Evolutionary conservation across 371 early-diverging fungal genomes (phyloP), one percentile per base, ranked within the genome.

Genomic region (Apophysomyces elegans): DNA sequence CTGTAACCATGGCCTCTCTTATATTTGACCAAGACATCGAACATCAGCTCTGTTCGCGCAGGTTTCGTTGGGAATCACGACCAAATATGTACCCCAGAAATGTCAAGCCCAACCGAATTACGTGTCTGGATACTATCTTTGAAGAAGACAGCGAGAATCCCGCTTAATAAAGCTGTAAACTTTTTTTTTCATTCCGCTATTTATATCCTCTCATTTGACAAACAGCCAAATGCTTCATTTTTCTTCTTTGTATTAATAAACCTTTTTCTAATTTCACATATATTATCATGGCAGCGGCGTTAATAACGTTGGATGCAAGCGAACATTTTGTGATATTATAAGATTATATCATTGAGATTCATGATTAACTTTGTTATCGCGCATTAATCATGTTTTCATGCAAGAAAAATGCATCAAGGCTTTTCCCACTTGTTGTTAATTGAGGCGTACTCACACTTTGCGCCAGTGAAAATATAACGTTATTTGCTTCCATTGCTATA

Each of bases 61-160:
- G n/a, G 7, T 26, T 50, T n/a, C 21, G 54, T 21, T 50, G 54
- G 54, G 54, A 50, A 50, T 50, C 54, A 21, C 54, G 54, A 9
- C 54, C 18, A 50, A 21, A 26, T 21, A n/a, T 21, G 16, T 26
- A 21, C 5, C 9, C 9, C 21, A 50, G 21, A 50, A 21, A 16
- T 4, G 9, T 50, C 21, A n/a, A 26, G 21, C 54, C 5, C 7
- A 16, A 21, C 18, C 21, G 54, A 9, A 16, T 9, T 21, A 9
- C 54, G 16, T 50, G 21, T 11, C 21, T 50, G 54, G 54, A 50
- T 16, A 50, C 54, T 9, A 50, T 50, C 21, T n/a, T 18, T 9
- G 54, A 50, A 21, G 54, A 50, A 50, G 21, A 47, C 7, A 47
- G 21, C 21, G 54, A 50, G 11, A 26, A 50, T 5, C 9, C 21